Evolutionary conservation across 169 alveolate genomes (phyloP), one percentile per base, ranked within the genome.

Genomic region (Eimeria falciformis): DNA sequence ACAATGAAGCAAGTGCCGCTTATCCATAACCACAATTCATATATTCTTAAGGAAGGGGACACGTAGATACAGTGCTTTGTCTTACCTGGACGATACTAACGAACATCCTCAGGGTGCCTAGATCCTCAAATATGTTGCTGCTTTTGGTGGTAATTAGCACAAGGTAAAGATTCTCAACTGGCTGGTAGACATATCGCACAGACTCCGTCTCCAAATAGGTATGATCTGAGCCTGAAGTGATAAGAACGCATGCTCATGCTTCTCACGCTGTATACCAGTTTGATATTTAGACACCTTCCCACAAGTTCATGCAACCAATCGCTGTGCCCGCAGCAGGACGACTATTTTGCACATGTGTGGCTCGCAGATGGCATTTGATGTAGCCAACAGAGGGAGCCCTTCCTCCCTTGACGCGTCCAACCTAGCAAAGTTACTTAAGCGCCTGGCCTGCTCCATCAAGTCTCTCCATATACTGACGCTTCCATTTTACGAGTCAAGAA

Each of bases 111-210:
- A 97, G 93, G 2, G 98, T 96, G 55, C 97, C 98, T 90, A 97
- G 66, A 86, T 97, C 99, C 95, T 97, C 99, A 78, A 97, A 95
- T 50, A 97, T 97, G 94, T 97, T 97, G 75, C 97, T 94, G 58
- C 95, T 94, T 92, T 95, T 95, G 83, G 95, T 96, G 0, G 99
- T 97, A 87, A 97, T 95, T 58, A 97, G 91, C 6, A 97, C 96
- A 62, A 97, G 90, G 94, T 94, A 96, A 23, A 97, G 94, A 43
- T 90, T 86, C 93, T 97, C 99, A 55, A 97, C 94, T 73, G 98
- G 98, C 93, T 96, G 97, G 91, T 97, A 97, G 6, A 97, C 97
- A 85, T 96, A 97, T 45, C 99, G 95, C 53, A 96, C 96, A 37
- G 94, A 90, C 90, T 96, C 98, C 43, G 97, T 95, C 94, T 96